Evolutionary conservation across 768 basidiomycete genomes (phyloP).

Genomic region (Termitomyces sp.): DNA sequence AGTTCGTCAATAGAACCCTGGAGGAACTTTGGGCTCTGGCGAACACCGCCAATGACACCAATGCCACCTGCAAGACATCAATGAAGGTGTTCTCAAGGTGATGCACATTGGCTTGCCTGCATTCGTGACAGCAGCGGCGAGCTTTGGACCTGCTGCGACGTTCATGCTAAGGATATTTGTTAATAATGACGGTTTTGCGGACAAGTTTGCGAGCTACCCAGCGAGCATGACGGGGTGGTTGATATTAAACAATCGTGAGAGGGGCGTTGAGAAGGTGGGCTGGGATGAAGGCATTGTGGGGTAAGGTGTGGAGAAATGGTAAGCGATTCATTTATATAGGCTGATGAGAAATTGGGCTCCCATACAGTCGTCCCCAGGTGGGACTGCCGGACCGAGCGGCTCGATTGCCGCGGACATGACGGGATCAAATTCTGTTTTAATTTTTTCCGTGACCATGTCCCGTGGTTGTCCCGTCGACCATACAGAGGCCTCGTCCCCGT

Average conservation of each 20-base stretch:
- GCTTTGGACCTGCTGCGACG: conserved; percentile 77
- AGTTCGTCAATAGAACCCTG: conserved; percentile 64
- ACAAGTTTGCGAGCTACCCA: conserved; percentile 32
- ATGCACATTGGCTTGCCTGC: conserved; percentile 42
- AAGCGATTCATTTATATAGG: background rate
- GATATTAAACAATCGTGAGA: conserved; percentile 72
- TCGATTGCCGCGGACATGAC: conserved; percentile 7
- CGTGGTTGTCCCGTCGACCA: conserved; percentile 60
- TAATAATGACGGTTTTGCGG: background rate
- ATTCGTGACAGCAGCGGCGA: conserved; percentile 91
- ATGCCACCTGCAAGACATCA: conserved; percentile 48
- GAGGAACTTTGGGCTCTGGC: conserved; percentile 69
- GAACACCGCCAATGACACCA: conserved; percentile 84
- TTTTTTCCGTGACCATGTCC: conserved; percentile 18
- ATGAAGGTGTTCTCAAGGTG: background rate
- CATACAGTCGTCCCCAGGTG: background rate
- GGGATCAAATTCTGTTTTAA: conserved; percentile 1
- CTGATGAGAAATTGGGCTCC: background rate
- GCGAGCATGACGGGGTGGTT: conserved; percentile 85
- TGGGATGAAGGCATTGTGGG: conserved; percentile 59
- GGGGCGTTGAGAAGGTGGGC: conserved; percentile 64
- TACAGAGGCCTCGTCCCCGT: conserved; percentile 7
- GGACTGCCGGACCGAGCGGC: conserved; percentile 3
- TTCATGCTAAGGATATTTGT: conserved; percentile 54
- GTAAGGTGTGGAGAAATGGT: conserved; percentile 2